These are phyloP conservation scores for Neonectria punicea DNA, from an alignment of 2,329 filamentous ascomycete species.

Conservation along the genomic window DNA sequence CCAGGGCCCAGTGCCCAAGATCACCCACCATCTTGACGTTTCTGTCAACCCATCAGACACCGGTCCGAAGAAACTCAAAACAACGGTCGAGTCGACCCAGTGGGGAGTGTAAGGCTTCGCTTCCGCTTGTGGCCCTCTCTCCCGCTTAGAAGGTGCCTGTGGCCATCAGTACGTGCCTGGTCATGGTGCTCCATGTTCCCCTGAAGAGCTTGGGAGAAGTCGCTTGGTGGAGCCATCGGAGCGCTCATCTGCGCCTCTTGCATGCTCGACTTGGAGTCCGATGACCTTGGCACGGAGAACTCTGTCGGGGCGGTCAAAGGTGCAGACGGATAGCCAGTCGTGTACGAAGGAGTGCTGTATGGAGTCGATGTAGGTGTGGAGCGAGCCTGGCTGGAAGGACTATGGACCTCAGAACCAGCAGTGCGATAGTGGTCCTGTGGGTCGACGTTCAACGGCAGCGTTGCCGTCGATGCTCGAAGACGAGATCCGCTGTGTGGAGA, in stretches of 20 bases:
- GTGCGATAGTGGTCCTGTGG: constrained; percentile 58
- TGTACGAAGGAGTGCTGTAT: constrained; percentile 57
- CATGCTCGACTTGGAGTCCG: constrained; percentile 45
- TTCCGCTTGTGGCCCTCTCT: constrained; percentile 51
- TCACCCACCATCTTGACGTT: neutral
- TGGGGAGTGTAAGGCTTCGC: constrained; percentile 48
- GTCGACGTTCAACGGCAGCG: constrained; percentile 58
- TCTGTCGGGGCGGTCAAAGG: constrained; percentile 65
- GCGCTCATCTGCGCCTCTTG: constrained; percentile 66
- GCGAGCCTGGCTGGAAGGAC: constrained; percentile 20
- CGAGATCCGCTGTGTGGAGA: constrained; percentile 57
- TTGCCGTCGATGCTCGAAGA: constrained; percentile 60
- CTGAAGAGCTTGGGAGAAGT: constrained; percentile 62
- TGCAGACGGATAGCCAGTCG: constrained; percentile 63
- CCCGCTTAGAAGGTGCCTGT: constrained; percentile 30
- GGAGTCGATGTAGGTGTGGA: constrained; percentile 51
- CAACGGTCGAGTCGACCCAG: constrained; percentile 19
- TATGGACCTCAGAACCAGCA: constrained; percentile 35
- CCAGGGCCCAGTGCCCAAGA: constrained; percentile 8
- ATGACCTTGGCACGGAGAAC: constrained; percentile 49
- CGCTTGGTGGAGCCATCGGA: constrained; percentile 62
- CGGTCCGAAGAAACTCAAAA: constrained; percentile 10
- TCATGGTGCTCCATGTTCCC: constrained; percentile 39
- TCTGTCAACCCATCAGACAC: constrained; percentile 1
- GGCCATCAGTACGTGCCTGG: constrained; percentile 18